Percentiles rank a stretch among this genome's conserved stretches.
These are phyloP conservation scores for Pseudogymnoascus destructans DNA, from an alignment of 2,329 filamentous ascomycete species.

Conservation along the genomic window DNA sequence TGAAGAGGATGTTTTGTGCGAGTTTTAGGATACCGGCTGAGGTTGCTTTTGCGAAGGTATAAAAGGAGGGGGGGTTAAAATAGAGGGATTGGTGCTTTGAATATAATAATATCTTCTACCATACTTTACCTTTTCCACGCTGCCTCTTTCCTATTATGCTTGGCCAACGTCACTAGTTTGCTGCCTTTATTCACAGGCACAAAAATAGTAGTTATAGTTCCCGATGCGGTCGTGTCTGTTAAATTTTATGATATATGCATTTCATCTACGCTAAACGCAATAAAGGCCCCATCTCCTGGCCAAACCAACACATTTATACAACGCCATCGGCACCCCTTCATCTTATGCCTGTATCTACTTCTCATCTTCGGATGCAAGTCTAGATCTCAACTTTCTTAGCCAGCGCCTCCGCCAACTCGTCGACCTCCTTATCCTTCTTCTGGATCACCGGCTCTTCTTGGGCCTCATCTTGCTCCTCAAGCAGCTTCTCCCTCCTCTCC, in stretches of 20 bases:
- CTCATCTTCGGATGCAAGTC: background rate
- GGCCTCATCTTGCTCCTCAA: conserved; percentile 57
- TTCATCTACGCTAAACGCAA: conserved; percentile 8
- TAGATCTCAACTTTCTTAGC: conserved; percentile 40
- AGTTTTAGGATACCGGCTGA: conserved; percentile 73
- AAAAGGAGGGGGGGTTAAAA: background rate
- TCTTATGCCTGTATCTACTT: background rate
- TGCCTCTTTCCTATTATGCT: background rate
- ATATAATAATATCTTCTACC: background rate
- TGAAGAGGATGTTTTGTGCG: conserved; percentile 94
- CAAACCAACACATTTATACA: conserved; percentile 5
- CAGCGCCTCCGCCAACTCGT: conserved; percentile 63
- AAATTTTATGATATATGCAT: conserved; percentile 7
- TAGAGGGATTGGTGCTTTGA: background rate
- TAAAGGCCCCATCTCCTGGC: conserved; percentile 2
- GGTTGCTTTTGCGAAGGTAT: conserved; percentile 53
- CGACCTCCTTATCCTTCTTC: conserved; percentile 63
- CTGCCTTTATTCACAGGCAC: background rate
- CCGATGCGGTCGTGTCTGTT: background rate
- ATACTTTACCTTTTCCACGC: background rate
- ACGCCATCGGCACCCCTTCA: background rate
- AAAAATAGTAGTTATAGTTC: too few relatives aligned
- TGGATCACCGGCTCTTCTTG: conserved; percentile 62
- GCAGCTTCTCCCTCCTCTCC: conserved; percentile 54
- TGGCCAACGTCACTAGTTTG: background rate